Conservation (phyloP, 2,329 filamentous ascomycete genomes). For the Apiospora sp. region DNA sequence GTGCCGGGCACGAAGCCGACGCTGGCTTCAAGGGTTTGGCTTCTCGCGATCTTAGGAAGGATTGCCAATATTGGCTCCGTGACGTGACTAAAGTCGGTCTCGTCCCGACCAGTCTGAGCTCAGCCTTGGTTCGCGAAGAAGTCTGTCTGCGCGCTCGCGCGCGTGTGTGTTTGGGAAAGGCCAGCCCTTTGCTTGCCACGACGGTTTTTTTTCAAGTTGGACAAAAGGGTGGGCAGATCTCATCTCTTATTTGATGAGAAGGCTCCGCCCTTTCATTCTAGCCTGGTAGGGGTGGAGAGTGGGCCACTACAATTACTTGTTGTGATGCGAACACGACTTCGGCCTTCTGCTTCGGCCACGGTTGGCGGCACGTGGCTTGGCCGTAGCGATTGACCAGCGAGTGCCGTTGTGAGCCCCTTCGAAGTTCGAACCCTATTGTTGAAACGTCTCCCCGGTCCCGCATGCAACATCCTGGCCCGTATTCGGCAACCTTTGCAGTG, state of each 20-base stretch:
- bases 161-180: neutral
- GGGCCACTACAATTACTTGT: too few relatives aligned
- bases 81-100: neutral
- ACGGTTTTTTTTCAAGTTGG: neutral
- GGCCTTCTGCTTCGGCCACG: too few relatives aligned
- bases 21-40: neutral
- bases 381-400: neutral
- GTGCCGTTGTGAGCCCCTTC: neutral
- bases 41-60: neutral
- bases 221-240: neutral
- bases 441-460: neutral
- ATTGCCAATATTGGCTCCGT: neutral
- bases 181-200: neutral
- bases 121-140: neutral
- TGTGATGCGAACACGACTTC: neutral
- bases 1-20: neutral
- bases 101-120: neutral
- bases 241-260: slow-evolving; percentile 12
- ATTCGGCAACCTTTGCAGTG: neutral
- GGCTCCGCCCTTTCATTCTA: neutral
- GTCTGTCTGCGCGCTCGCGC: too few relatives aligned
- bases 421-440: neutral
- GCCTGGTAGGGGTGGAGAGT: neutral
- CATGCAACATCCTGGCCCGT: neutral
- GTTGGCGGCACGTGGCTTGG: neutral